Percentiles rank a stretch among this genome's conserved stretches.
These are phyloP conservation scores for Naegleria lovaniensis DNA, from an alignment of 208 protist genomes.

Conservation along the genomic window DNA sequence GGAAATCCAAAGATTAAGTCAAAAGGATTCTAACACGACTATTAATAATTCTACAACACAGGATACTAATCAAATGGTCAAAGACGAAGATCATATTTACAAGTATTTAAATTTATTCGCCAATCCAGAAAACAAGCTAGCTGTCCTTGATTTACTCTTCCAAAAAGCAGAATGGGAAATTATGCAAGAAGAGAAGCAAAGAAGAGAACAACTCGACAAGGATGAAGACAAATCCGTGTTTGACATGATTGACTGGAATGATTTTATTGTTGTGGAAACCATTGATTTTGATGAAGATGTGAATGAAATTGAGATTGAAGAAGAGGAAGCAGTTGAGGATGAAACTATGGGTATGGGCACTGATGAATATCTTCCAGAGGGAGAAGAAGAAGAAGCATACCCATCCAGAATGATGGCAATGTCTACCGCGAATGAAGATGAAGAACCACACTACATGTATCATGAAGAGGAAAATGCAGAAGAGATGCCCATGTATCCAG, in stretches of 20 bases:
- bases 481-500: not conserved
- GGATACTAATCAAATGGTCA: not conserved
- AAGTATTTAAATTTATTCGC: not conserved
- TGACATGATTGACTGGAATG: constrained; percentile 11
- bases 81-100: not conserved
- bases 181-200: not conserved
- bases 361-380: not conserved
- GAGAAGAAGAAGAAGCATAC: not conserved
- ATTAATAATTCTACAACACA: not conserved
- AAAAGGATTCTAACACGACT: not conserved
- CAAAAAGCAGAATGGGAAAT: constrained; percentile 20
- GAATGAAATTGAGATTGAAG: not conserved
- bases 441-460: not conserved
- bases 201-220: not conserved
- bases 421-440: not conserved
- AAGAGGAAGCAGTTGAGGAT: not conserved
- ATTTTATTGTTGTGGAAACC: constrained; percentile 20
- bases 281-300: constrained; percentile 26
- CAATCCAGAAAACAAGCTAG: not conserved
- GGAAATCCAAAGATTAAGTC: not conserved
- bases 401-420: not conserved
- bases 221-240: not conserved
- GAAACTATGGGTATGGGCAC: not conserved
- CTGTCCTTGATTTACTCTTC: not conserved
- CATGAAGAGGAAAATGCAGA: not conserved